Evolutionary conservation across 495 filamentous ascomycete species (phyloP).

Genomic region (Bacidia rubella): DNA sequence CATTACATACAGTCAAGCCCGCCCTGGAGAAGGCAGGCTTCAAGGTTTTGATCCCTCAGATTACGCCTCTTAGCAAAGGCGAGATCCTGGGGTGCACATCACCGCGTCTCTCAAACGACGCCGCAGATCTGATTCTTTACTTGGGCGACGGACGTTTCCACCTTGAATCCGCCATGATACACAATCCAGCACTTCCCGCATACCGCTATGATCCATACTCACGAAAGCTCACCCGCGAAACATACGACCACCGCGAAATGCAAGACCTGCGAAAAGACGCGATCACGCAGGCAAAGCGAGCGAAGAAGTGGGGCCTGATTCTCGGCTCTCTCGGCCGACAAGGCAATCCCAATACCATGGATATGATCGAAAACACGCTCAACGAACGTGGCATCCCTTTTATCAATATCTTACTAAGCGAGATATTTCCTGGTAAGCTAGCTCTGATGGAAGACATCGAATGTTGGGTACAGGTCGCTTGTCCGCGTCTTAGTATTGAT

Average conservation of each 20-base stretch:
- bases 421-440: constrained; percentile 93
- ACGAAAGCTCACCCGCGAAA: constrained; percentile 75
- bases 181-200: constrained; percentile 78
- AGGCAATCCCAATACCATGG: constrained; percentile 87
- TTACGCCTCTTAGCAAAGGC: constrained; percentile 78
- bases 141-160: constrained; percentile 95
- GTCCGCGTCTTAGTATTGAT: constrained; percentile 88
- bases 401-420: constrained; percentile 71
- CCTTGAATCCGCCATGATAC: constrained; percentile 96
- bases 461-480: constrained; percentile 96
- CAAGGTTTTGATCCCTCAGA: constrained; percentile 75
- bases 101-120: constrained; percentile 47
- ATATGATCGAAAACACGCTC: constrained; percentile 66
- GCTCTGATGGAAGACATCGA: constrained; percentile 86
- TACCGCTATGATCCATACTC: constrained; percentile 98
- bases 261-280: constrained; percentile 65
- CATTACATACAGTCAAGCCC: constrained; percentile 68
- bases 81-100: constrained; percentile 96
- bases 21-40: constrained; percentile 71
- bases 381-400: constrained; percentile 54
- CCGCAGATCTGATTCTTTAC: constrained; percentile 74
- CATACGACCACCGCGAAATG: constrained; percentile 82
- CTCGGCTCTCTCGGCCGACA: constrained; percentile 85
- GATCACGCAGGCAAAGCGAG: constrained; percentile 55
- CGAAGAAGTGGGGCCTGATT: constrained; percentile 87